Evolutionary conservation across 2,329 filamentous ascomycete genomes (phyloP), one percentile per base, ranked within the genome.

Genomic region (Coleophoma eucalyptorum): DNA sequence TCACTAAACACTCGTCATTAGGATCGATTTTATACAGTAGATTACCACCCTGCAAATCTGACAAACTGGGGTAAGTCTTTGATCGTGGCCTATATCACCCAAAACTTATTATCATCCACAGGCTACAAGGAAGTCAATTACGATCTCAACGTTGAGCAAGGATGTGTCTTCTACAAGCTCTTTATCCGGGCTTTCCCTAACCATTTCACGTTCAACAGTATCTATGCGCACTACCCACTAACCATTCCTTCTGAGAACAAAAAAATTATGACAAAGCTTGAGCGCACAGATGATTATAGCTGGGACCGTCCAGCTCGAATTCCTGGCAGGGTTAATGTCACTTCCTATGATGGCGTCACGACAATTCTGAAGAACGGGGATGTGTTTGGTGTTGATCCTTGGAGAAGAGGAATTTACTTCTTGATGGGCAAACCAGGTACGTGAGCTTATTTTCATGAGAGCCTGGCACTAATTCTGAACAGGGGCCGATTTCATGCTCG

Each of bases 121-220:
- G 26, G 26, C 18, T 51, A 50, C 40, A 57, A 59, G 49, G 86
- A 90, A 64, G 86, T 81, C 3, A 77, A 87, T 18, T 89, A 86
- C 50, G 88, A 95, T 58, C 69, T 84, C 18, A 81, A 79, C 51
- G 70, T 93, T 57, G 88, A 94, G 68, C 85, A 94, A 63, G 90
- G 90, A 44, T 90, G 87, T 58, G 82, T 91, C 12, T 89, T 93
- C 69, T 91, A 92, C 75, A 95, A 94, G 73, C 78, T 95, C 34
- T 86, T 92, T 65, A 74, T 89, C 35, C 80, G 86, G 5, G 87
- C 89, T 0, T 90, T 95, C 74, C 90, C 90, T 1, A 78, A 87
- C 57, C 86, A 90, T 70, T 93, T 92, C 76, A 82, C 81, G 64
- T 70, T 76, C 18, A 85, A 94, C 71, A 91, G 87, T 0, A 83